Evolutionary conservation across 2,329 filamentous ascomycete genomes (phyloP).

Genomic region (Sporothrix variecibatus): DNA sequence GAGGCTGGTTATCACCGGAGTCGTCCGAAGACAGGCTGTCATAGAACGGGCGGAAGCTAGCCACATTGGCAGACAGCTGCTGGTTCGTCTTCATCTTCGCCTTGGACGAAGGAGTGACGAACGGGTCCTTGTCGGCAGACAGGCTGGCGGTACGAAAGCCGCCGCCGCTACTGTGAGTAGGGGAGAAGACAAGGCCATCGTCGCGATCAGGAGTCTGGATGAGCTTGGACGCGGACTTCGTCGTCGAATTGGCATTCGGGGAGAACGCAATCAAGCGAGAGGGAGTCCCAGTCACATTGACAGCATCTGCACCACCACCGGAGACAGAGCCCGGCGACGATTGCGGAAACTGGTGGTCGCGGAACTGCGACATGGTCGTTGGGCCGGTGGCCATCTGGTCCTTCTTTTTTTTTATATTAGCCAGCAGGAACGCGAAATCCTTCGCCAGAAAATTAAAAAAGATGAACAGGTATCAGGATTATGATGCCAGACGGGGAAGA

Average conservation of each 20-base stretch:
- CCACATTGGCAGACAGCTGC: constrained; percentile 65
- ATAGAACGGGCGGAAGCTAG: constrained; percentile 58
- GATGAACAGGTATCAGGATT: neutral
- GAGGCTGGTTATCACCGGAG: constrained; percentile 28
- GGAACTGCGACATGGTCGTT: constrained; percentile 43
- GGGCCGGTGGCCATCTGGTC: neutral
- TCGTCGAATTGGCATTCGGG: constrained; percentile 55
- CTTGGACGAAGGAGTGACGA: constrained; percentile 45
- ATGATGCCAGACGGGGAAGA: neutral
- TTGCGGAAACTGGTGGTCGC: constrained; percentile 45
- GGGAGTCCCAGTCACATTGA: constrained; percentile 54
- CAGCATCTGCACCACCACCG: constrained; percentile 15
- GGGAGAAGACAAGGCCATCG: constrained; percentile 35
- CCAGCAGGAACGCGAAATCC: neutral
- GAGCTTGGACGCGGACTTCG: constrained; percentile 44
- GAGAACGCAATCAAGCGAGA: constrained; percentile 66
- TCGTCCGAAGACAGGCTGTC: constrained; percentile 32
- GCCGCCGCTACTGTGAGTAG: constrained; percentile 34
- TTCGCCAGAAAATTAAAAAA: neutral
- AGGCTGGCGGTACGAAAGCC: constrained; percentile 34
- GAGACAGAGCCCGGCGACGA: constrained; percentile 54
- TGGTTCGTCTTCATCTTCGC: constrained; percentile 40
- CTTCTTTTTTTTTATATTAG: neutral
- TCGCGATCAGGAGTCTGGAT: constrained; percentile 39
- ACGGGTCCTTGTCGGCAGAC: constrained; percentile 54